These are phyloP conservation scores for Copromyces sp. DNA, from an alignment of 495 filamentous ascomycete genomes.

Conservation along the genomic window DNA sequence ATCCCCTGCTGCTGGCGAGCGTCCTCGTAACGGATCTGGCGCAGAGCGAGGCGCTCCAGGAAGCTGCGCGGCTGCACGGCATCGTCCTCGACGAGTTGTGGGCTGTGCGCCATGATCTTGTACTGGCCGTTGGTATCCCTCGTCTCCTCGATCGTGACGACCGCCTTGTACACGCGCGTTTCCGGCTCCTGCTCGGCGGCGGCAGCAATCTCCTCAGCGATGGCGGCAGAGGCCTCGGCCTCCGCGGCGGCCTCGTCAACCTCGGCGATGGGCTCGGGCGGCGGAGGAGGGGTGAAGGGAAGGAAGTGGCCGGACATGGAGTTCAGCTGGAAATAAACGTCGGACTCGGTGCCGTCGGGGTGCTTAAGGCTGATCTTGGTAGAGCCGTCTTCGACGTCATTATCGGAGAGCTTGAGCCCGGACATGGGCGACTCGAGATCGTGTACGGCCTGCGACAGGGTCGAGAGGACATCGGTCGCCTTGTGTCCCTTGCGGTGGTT, in stretches of 20 bases:
- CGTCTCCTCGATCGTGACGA: conserved; percentile 73
- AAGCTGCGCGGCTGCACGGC: conserved; percentile 30
- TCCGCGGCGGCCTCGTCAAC: conserved; percentile 34
- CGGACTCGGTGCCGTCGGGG: conserved; percentile 39
- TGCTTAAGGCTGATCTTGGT: conserved; percentile 36
- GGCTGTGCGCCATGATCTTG: conserved; percentile 42
- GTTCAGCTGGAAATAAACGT: conserved; percentile 34
- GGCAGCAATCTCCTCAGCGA: conserved; percentile 25
- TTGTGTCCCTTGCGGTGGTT: conserved; percentile 41
- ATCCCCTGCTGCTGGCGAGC: conserved; percentile 26
- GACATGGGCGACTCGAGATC: conserved; percentile 55
- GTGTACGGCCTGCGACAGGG: conserved; percentile 61
- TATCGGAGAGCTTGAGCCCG: conserved; percentile 21
- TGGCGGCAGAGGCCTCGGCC: conserved; percentile 19
- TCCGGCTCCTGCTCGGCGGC: conserved; percentile 25
- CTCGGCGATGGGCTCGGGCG: conserved; percentile 51
- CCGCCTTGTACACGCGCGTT: conserved; percentile 62
- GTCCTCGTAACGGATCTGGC: conserved; percentile 40
- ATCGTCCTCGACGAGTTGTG: conserved; percentile 35
- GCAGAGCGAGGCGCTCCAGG: conserved; percentile 40
- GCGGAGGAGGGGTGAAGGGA: conserved; percentile 70
- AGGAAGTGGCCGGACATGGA: conserved; percentile 48
- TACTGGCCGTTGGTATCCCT: conserved; percentile 59
- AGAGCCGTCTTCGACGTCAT: conserved; percentile 21
- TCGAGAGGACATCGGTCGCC: conserved; percentile 63